These are phyloP conservation scores for Globisporangium iwayamae DNA, from an alignment of 352 stramenopile genomes.

Conservation along the genomic window DNA sequence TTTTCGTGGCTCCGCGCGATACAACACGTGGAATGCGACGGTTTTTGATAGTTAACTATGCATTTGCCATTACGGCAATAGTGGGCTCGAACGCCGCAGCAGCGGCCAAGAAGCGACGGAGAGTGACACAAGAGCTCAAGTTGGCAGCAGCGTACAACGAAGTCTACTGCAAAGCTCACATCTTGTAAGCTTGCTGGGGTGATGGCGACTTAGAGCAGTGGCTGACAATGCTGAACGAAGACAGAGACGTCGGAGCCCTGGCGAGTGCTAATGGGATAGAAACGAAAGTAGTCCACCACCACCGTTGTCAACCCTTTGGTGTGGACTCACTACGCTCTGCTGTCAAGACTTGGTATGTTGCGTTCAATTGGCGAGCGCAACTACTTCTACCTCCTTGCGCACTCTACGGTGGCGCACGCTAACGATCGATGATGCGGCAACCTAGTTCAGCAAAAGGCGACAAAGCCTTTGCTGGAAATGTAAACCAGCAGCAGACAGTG, in stretches of 20 bases:
- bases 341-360: not conserved
- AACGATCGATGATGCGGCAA: not conserved
- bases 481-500: not conserved
- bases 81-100: not conserved
- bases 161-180: constrained; percentile 1
- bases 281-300: not conserved
- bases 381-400: not conserved
- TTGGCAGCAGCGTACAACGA: not conserved
- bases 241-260: no score
- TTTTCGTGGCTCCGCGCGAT: no score
- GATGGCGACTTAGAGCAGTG: not conserved
- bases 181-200: not conserved
- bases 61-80: not conserved
- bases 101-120: not conserved
- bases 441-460: not conserved
- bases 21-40: not conserved
- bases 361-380: not conserved
- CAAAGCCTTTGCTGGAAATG: not conserved
- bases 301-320: not conserved
- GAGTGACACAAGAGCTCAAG: not conserved
- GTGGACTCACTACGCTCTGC: not conserved
- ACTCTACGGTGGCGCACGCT: not conserved
- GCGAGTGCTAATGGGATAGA: not conserved
- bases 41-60: not conserved
- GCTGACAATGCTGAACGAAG: no score